Conservation (phyloP, 306 rosid genomes). For the Rosa persica region DNA sequence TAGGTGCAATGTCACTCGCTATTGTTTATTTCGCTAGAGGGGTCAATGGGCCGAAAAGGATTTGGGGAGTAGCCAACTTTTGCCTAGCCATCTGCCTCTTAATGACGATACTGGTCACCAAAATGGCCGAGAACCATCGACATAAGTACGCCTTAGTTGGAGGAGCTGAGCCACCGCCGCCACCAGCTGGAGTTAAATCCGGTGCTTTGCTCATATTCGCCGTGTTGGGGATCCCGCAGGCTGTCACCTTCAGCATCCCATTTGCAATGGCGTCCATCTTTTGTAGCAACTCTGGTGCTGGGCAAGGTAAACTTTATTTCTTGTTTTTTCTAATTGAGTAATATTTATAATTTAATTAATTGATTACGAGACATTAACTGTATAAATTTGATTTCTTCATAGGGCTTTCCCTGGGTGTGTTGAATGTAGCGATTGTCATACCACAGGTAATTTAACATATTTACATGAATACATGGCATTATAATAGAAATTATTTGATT, state of each 20-base stretch:
- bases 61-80: slow-evolving; percentile 72
- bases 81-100: slow-evolving; percentile 45
- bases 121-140: slow-evolving; percentile 42
- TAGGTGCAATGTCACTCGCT: slow-evolving; percentile 49
- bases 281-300: slow-evolving; percentile 59
- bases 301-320: slow-evolving; percentile 53
- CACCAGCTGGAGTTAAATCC: slow-evolving; percentile 35
- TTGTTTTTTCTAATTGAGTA: no score
- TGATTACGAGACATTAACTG: neutral
- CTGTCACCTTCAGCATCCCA: slow-evolving; percentile 73
- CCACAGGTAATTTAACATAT: slow-evolving; percentile 47
- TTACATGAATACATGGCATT: no score
- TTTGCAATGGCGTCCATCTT: slow-evolving; percentile 82
- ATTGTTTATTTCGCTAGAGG: slow-evolving; percentile 46
- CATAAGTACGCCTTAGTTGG: neutral
- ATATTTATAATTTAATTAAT: no score
- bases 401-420: slow-evolving; percentile 77
- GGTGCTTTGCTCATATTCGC: slow-evolving; percentile 72
- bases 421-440: slow-evolving; percentile 58
- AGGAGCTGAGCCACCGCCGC: slow-evolving; percentile 19
- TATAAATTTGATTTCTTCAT: slow-evolving; percentile 10
- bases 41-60: slow-evolving; percentile 54
- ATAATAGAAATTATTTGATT: no score
- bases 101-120: slow-evolving; percentile 54
- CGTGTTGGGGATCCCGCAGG: slow-evolving; percentile 60